Percentiles rank a stretch among this genome's conserved stretches.
phyloP scores from a whole-genome alignment of 805 yeast species.

The Cephaloascus fragrans region DNA sequence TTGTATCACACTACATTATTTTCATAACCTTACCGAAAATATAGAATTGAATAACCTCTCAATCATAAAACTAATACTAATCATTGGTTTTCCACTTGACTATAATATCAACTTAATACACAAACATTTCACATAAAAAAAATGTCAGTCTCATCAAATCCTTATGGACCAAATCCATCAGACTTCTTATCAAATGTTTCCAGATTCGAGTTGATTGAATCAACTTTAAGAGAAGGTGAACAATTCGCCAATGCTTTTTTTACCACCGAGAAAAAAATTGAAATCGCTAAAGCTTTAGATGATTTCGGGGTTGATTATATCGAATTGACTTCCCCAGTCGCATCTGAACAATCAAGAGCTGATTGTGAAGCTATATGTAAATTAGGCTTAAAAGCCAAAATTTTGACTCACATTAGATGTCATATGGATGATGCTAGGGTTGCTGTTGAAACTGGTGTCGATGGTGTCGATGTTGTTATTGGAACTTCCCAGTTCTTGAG shows the following conservation, averaged over 20 bases:
- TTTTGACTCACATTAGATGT: conserved; percentile 93
- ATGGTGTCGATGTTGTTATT: conserved; percentile 97
- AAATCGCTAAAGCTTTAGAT: conserved; percentile 93
- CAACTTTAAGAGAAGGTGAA: conserved; percentile 96
- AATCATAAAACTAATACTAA: no score
- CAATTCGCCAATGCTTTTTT: conserved; percentile 98
- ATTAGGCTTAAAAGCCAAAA: conserved; percentile 90
- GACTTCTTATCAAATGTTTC: conserved; percentile 87
- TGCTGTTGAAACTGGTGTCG: conserved; percentile 94
- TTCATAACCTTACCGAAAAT: no score
- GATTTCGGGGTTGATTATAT: conserved; percentile 98
- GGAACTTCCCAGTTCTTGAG: conserved; percentile 95
- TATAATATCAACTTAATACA: background rate
- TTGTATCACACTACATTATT: no score
- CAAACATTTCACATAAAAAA: background rate
- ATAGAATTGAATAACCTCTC: no score
- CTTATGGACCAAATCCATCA: conserved; percentile 93
- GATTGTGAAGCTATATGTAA: conserved; percentile 99
- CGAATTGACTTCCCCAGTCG: conserved; percentile 96
- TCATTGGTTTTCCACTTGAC: no score
- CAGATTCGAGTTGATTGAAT: conserved; percentile 85
- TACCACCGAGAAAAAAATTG: conserved; percentile 88
- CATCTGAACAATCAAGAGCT: conserved; percentile 82
- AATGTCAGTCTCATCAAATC: conserved; percentile 37
- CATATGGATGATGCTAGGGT: conserved; percentile 98